Conservation (phyloP, 345 rosid species). For the Nasturtium officinale region DNA sequence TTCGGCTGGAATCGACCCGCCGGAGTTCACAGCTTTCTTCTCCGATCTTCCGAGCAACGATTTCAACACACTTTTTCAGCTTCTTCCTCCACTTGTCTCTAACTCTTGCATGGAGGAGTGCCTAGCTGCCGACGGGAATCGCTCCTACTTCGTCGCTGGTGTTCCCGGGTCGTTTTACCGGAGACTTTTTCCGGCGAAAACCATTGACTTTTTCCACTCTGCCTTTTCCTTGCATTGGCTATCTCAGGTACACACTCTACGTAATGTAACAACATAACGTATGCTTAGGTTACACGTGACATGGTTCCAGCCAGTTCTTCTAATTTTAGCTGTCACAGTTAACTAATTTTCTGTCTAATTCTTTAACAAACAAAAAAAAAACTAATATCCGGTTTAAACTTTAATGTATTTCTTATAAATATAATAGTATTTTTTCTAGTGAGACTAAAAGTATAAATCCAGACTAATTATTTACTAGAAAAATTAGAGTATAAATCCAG, state of each 20-base stretch:
- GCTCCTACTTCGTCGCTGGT: constrained; percentile 79
- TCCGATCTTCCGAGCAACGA: constrained; percentile 94
- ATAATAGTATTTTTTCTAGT: too few species aligned
- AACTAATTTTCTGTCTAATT: too few species aligned
- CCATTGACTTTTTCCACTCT: constrained; percentile 82
- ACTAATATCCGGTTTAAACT: too few species aligned
- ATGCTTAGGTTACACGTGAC: background rate
- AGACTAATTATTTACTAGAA: too few species aligned
- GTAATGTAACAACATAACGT: constrained; percentile 11
- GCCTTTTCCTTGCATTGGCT: constrained; percentile 97
- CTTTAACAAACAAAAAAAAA: too few species aligned
- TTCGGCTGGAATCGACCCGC: constrained; percentile 54
- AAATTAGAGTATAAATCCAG: too few species aligned
- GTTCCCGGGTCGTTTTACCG: constrained; percentile 92
- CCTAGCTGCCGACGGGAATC: constrained; percentile 68
- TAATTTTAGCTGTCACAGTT: constrained; percentile 7
- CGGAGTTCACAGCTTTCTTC: constrained; percentile 87
- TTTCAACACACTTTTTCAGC: constrained; percentile 94
- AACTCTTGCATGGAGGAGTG: constrained; percentile 85
- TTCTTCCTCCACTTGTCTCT: constrained; percentile 66
- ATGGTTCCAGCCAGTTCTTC: background rate
- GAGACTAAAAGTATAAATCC: too few species aligned
- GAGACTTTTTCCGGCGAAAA: constrained; percentile 78
- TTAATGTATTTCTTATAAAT: too few species aligned
- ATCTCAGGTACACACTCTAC: constrained; percentile 63